These are phyloP conservation scores for Erysiphe pulchra DNA, from an alignment of 2,329 filamentous ascomycete species.

Conservation along the genomic window DNA sequence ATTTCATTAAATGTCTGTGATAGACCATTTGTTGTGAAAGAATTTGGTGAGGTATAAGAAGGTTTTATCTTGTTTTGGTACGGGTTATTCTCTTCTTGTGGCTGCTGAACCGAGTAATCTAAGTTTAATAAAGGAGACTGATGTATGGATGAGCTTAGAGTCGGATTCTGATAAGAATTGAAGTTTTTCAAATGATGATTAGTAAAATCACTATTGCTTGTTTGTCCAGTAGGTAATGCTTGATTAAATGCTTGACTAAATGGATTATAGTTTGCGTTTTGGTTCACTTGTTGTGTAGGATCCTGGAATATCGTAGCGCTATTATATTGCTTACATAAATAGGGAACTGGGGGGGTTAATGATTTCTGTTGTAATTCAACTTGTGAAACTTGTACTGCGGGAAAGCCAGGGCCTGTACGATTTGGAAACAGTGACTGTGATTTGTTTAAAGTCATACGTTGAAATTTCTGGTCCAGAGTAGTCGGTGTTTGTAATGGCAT, in stretches of 20 bases:
- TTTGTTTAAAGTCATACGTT: slow-evolving; percentile 41
- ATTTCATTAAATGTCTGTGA: background rate
- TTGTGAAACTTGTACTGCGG: slow-evolving; percentile 17
- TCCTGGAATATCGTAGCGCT: slow-evolving; percentile 11
- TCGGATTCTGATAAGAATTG: slow-evolving; percentile 8
- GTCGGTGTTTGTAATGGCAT: slow-evolving; percentile 21
- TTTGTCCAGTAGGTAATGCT: slow-evolving; percentile 7
- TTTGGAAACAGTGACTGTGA: slow-evolving; percentile 44
- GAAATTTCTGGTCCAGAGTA: slow-evolving; percentile 35
- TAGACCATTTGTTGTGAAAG: background rate
- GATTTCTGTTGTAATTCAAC: slow-evolving; percentile 14
- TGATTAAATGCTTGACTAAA: slow-evolving; percentile 9
- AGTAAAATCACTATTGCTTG: slow-evolving; percentile 17
- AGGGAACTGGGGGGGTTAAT: slow-evolving; percentile 13
- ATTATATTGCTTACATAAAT: slow-evolving; percentile 12
- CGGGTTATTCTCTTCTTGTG: slow-evolving; percentile 7
- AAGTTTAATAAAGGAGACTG: slow-evolving; percentile 9
- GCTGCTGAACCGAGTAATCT: slow-evolving; percentile 4
- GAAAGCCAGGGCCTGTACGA: slow-evolving; percentile 35
- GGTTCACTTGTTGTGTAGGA: slow-evolving; percentile 6
- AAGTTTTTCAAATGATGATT: slow-evolving; percentile 12
- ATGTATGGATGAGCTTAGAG: slow-evolving; percentile 14
- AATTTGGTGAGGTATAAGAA: background rate
- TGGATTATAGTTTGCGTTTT: slow-evolving; percentile 10
- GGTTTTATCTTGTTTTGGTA: slow-evolving; percentile 5